Evolutionary conservation across 805 yeast species (phyloP), one percentile per base, ranked within the genome.

Genomic region (Tetrapisispora iriomotensis): DNA sequence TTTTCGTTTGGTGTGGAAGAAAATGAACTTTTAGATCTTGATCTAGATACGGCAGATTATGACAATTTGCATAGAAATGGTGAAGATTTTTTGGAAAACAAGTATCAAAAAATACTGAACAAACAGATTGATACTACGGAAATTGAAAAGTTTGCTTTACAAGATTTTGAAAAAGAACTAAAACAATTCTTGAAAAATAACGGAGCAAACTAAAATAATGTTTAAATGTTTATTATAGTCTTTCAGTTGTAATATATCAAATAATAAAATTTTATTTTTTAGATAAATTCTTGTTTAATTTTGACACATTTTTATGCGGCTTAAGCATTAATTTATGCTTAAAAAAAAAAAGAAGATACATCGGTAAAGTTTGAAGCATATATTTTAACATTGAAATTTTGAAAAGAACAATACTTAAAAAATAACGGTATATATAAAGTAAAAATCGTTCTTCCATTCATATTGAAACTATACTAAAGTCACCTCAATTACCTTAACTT

Each of bases 1-100:
- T 56, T 62, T 4, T 74, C 72, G 39, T 65, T 72, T 43, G 79
- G 78, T 0, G 45, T 73, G 12, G 63, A 66, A 15, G 75, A 70
- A 22, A 65, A 67, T 34, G 78, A 74, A 44, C 46, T 68, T n/a
- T 66, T 64, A 17, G 74, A 70, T 41, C 46, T 67, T 18, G 64
- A 62, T 34, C 40, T 56, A 6, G 66, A 58, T 32, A 49, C 53
- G 4, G 47, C 46, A 7, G 63, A 58, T 39, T 56, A 49, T 29
- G 58, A 50, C 20, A 39, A 41, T 22, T 29, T 51, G 14, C 45
- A 46, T 17, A 36, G 36, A 3, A 51, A 45, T 10, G 45, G 42
- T 21, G 58, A 53, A 10, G 54, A 45, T 10, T 51, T 48, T 17
- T 44, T 54, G 15, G 62, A 60, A 26, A 58, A 52, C 13, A 43